Percentiles rank a stretch among this genome's conserved stretches.
Evolutionary conservation across 495 filamentous ascomycete genomes (phyloP).

Genomic region (Rhizodiscina lignyota): DNA sequence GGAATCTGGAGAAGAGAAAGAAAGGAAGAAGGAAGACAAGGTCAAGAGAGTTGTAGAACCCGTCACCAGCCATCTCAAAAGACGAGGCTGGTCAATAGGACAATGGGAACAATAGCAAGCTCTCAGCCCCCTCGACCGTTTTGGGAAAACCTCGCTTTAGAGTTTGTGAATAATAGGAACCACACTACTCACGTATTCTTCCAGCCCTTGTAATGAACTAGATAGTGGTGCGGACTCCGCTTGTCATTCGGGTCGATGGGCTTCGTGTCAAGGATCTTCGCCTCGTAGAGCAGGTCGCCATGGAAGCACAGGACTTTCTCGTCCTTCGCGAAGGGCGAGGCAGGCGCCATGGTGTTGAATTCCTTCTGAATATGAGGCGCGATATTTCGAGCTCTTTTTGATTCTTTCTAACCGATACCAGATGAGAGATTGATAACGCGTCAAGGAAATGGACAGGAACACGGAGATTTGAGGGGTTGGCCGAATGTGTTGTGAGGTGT

Average conservation of each 20-base stretch:
- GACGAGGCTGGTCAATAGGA: too few species aligned
- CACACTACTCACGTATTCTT: slow-evolving; percentile 68
- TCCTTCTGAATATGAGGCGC: not conserved
- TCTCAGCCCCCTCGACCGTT: too few species aligned
- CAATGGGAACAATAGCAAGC: too few species aligned
- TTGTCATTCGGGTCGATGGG: slow-evolving; percentile 48
- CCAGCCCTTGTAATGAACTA: slow-evolving; percentile 98
- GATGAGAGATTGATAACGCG: not conserved
- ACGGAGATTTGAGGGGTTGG: too few species aligned
- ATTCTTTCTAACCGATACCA: not conserved
- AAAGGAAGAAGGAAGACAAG: too few species aligned
- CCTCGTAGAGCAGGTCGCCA: slow-evolving; percentile 89
- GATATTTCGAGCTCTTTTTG: not conserved
- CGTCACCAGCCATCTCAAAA: too few species aligned
- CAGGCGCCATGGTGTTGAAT: slow-evolving; percentile 38
- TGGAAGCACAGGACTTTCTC: slow-evolving; percentile 96
- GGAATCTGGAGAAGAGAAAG: too few species aligned
- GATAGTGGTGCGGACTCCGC: slow-evolving; percentile 64
- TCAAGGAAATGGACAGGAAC: too few species aligned
- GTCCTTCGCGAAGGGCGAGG: slow-evolving; percentile 43
- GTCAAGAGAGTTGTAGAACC: too few species aligned
- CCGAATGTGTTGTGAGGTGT: too few species aligned
- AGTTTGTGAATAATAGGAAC: not conserved
- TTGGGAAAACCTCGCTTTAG: too few species aligned
- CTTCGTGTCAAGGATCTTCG: slow-evolving; percentile 70